A percentile compares a stretch with the other conserved stretches of the same genome.
These are phyloP conservation scores for Peterozyma toletana DNA, from an alignment of 805 yeast genomes.

Conservation along the genomic window DNA sequence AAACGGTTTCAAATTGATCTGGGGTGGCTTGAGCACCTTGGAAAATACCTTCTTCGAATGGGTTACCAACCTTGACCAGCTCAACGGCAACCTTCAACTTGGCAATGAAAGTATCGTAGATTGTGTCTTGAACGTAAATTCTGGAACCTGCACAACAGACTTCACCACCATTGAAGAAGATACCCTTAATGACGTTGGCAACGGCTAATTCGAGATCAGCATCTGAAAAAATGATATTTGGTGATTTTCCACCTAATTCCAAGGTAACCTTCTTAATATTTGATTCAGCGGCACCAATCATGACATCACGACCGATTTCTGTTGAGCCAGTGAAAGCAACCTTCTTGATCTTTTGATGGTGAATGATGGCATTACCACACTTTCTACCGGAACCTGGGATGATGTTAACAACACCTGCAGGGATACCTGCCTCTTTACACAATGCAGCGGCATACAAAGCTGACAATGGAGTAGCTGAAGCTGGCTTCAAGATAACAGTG, in stretches of 20 bases:
- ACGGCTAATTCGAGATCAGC: conserved; percentile 46
- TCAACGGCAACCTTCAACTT: conserved; percentile 55
- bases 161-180: conserved; percentile 75
- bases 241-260: conserved; percentile 81
- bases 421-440: conserved; percentile 61
- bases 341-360: conserved; percentile 63
- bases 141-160: conserved; percentile 80
- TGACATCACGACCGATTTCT: conserved; percentile 62
- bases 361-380: conserved; percentile 63
- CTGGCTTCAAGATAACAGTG: conserved; percentile 65
- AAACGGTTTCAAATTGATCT: conserved; percentile 60
- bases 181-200: conserved; percentile 52
- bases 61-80: conserved; percentile 62
- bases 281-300: conserved; percentile 60
- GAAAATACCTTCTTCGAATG: conserved; percentile 57
- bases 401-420: conserved; percentile 69
- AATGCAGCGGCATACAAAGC: conserved; percentile 57
- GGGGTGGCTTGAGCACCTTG: conserved; percentile 77
- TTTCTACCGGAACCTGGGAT: conserved; percentile 68
- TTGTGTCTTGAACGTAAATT: conserved; percentile 64
- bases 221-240: conserved; percentile 67
- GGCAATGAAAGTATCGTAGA: conserved; percentile 54
- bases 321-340: conserved; percentile 82
- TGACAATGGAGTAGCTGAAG: conserved; percentile 70
- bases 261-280: conserved; percentile 71